Base-by-base conservation (phyloP, 805 yeast genomes). In the Phaffomyces antillensis region DNA sequence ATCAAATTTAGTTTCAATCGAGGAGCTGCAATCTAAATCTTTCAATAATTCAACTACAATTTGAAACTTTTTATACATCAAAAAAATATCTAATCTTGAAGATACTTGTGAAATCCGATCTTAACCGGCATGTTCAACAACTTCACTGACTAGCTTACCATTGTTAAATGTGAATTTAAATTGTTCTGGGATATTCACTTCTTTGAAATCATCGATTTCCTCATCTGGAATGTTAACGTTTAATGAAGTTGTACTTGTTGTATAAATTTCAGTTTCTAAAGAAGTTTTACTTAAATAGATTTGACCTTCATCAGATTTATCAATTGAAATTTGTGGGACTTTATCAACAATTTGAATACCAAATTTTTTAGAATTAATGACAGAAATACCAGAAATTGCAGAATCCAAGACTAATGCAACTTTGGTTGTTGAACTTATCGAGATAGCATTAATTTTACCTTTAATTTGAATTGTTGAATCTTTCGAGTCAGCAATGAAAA, bases 361-460 rank as follows among this genome's bases (percentile, higher is more conserved):
- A 61, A 87, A 86, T 58, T 79, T 80, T 50, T 67, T 67, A 45
- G 89, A 81, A 66, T 89, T 89, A 65, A 91, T 86, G 45, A 91
- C 70, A 52, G 91, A 98, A 44, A 91, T 72, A 37, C 96, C 93
- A 7, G 96, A 81, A 41, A 93, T 86, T 56, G 88, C 77, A 26
- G 85, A 76, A 49, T 93, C 98, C 33, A 89, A 74, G 30, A 93
- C 83, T 26, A 93, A 69, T 10, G 89, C 96, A 31, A 81, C 75
- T 49, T 79, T 80, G 30, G 68, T 69, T 56, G 95, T 80, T 46
- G 83, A 83, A 50, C 83, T 82, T 50, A 93, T 59, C 3, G 96
- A 77, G 44, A 93, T 77, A 1, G 96, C 93, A 57, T 88, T 90
- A 41, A 87, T 90, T 63, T 93, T 93, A 47, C 98, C 99, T 63